Evolutionary conservation across 1,284 basidiomycete species (phyloP).

Genomic region (Puccinia hordei): DNA sequence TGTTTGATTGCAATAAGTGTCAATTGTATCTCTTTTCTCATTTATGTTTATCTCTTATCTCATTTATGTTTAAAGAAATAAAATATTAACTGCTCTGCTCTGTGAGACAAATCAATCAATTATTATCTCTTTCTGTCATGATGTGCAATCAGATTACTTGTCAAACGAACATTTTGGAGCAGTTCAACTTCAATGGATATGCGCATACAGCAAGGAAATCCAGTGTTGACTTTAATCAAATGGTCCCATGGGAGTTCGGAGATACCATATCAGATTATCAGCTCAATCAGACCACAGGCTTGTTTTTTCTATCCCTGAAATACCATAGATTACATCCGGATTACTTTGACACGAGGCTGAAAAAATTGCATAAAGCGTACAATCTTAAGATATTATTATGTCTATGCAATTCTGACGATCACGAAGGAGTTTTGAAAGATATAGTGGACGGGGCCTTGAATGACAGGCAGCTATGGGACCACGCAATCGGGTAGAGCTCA

Average conservation of each 20-base stretch:
- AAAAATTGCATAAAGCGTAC: constrained; percentile 78
- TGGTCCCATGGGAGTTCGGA: constrained; percentile 89
- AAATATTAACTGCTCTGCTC: too few relatives aligned
- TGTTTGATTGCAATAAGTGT: too few relatives aligned
- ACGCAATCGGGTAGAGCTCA: too few relatives aligned
- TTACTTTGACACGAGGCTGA: constrained; percentile 88
- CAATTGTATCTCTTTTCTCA: too few relatives aligned
- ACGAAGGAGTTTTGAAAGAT: constrained; percentile 85
- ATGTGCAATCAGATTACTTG: constrained; percentile 24
- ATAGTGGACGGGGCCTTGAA: too few relatives aligned
- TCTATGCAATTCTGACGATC: constrained; percentile 88
- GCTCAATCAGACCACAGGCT: constrained; percentile 92
- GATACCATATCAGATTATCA: constrained; percentile 93
- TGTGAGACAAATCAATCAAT: too few relatives aligned
- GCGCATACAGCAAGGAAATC: constrained; percentile 74
- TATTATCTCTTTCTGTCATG: too few relatives aligned
- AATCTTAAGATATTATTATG: constrained; percentile 84
- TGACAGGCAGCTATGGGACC: too few relatives aligned
- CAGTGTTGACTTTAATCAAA: constrained; percentile 77
- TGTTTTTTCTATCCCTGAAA: constrained; percentile 86
- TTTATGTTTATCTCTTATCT: too few relatives aligned
- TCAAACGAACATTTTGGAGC: not conserved
- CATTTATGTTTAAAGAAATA: too few relatives aligned
- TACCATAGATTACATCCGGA: constrained; percentile 97
- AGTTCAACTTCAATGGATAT: not conserved